Percentiles rank a stretch among this genome's conserved stretches.
These are phyloP conservation scores for Patellaria atrata DNA, from an alignment of 495 filamentous ascomycete genomes.

Conservation along the genomic window DNA sequence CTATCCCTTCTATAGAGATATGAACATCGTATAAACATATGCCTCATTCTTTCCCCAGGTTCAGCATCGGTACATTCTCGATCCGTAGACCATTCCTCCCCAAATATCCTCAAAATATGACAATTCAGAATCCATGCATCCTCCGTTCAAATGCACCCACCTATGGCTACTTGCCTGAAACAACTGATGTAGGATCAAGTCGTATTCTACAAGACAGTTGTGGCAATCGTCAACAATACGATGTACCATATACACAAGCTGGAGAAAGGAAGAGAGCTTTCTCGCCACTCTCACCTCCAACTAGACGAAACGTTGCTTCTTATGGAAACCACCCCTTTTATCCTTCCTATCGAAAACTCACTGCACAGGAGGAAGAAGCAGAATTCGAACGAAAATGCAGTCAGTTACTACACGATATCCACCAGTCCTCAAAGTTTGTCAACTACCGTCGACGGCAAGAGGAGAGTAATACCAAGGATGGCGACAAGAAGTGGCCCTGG, in stretches of 20 bases:
- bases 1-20: no score
- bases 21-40: no score
- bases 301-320: slow-evolving; percentile 10
- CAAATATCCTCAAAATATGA: no score
- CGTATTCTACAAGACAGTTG: slow-evolving; percentile 25
- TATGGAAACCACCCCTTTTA: slow-evolving; percentile 4
- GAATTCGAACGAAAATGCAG: slow-evolving; percentile 18
- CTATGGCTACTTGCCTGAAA: slow-evolving; percentile 2
- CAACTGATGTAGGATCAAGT: slow-evolving; percentile 3
- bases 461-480: slow-evolving; percentile 32
- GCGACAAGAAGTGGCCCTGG: slow-evolving; percentile 60
- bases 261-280: no score
- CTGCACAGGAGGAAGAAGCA: slow-evolving; percentile 9
- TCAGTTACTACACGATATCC: slow-evolving; percentile 15
- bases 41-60: no score
- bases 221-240: slow-evolving; percentile 22
- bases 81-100: not conserved
- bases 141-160: slow-evolving; percentile 31
- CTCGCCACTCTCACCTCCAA: no score
- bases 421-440: slow-evolving; percentile 41
- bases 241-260: no score
- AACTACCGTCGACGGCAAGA: slow-evolving; percentile 52
- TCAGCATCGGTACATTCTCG: no score
- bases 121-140: slow-evolving; percentile 24
- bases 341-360: slow-evolving; percentile 4